Conservation (phyloP, 106 monocot species). For the Posidonia australis region DNA sequence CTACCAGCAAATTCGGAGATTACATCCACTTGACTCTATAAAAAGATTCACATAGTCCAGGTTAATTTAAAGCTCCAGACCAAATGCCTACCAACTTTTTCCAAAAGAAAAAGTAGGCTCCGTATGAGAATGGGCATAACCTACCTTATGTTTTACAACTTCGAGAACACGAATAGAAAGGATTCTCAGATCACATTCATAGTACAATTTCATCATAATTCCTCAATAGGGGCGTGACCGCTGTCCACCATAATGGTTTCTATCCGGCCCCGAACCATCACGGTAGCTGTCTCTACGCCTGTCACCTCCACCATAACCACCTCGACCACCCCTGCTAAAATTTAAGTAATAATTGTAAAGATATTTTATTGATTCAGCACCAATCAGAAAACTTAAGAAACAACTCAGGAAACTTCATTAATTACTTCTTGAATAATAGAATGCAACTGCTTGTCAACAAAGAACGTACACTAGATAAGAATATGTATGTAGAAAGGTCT, state of each 20-base stretch:
- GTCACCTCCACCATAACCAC: constrained; percentile 39
- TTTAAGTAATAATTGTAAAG: too few species aligned
- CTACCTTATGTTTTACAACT: constrained; percentile 31
- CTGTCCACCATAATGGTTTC: constrained; percentile 46
- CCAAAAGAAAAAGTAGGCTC: constrained; percentile 9
- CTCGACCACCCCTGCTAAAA: constrained; percentile 29
- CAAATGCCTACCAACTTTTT: constrained; percentile 15
- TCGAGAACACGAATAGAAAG: constrained; percentile 24
- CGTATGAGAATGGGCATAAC: constrained; percentile 16
- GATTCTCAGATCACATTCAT: constrained; percentile 21
- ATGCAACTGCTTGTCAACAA: too few species aligned
- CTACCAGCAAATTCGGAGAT: constrained; percentile 55
- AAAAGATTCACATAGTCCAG: constrained; percentile 33
- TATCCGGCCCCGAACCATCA: constrained; percentile 51
- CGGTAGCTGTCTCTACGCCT: constrained; percentile 44
- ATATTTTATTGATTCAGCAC: too few species aligned
- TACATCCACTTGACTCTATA: constrained; percentile 47
- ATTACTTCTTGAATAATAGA: too few species aligned
- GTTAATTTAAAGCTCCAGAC: constrained; percentile 24
- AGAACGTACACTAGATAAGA: too few species aligned
- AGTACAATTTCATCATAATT: constrained; percentile 3
- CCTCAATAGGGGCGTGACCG: constrained; percentile 54
- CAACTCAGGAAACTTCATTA: too few species aligned
- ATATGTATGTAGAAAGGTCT: too few species aligned
- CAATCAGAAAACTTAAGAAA: too few species aligned